These are phyloP conservation scores for Saccharomyces hybrid DNA, from an alignment of 1,139 yeast species.

Conservation along the genomic window DNA sequence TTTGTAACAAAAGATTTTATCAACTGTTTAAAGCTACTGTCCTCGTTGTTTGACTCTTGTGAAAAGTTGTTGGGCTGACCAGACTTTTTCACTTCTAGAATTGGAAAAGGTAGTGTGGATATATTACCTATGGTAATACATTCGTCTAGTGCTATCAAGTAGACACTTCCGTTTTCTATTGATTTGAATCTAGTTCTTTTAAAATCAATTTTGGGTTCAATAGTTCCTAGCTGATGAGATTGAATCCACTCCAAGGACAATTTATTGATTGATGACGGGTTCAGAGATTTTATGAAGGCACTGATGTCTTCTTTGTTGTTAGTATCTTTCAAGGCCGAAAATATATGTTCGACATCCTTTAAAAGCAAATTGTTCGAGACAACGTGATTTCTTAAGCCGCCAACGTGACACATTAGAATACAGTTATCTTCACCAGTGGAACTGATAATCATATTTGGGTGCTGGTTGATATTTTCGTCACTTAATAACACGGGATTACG, in stretches of 20 bases:
- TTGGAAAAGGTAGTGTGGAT: conserved; percentile 31
- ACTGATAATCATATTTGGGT: conserved; percentile 20
- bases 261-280: conserved; percentile 37
- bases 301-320: conserved; percentile 16
- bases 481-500: background rate
- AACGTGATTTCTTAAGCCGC: conserved; percentile 30
- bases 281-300: conserved; percentile 8
- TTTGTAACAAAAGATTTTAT: background rate
- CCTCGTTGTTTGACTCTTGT: background rate
- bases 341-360: conserved; percentile 1
- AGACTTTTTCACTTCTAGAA: conserved; percentile 12
- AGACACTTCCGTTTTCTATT: conserved; percentile 10
- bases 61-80: background rate
- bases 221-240: conserved; percentile 38
- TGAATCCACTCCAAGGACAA: conserved; percentile 46
- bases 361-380: conserved; percentile 17
- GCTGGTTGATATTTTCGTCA: conserved; percentile 14
- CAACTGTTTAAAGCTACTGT: conserved; percentile 1
- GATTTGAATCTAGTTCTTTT: conserved; percentile 45
- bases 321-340: conserved; percentile 19
- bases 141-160: conserved; percentile 24
- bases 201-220: conserved; percentile 38
- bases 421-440: conserved; percentile 11
- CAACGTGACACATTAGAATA: conserved; percentile 29
- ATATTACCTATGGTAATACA: conserved; percentile 13